Evolutionary conservation across 1,284 basidiomycete genomes (phyloP).

Genomic region (Moniliophthora roreri): DNA sequence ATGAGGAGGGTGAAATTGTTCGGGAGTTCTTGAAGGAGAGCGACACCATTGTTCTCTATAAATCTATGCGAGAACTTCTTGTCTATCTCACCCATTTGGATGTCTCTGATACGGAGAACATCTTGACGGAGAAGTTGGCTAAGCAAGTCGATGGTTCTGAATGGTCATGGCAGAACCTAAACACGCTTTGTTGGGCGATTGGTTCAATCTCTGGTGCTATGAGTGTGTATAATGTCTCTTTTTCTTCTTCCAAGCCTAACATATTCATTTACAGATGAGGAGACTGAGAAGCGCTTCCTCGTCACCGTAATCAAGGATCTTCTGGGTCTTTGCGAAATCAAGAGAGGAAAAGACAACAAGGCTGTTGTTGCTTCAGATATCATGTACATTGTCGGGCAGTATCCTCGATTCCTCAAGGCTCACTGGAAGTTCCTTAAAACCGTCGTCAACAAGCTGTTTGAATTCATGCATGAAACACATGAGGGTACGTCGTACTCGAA

Average conservation of each 20-base stretch:
- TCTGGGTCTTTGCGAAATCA: constrained; percentile 95
- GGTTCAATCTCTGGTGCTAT: constrained; percentile 99
- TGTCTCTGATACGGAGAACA: constrained; percentile 94
- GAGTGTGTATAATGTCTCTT: constrained; percentile 61
- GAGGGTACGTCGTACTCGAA: constrained; percentile 61
- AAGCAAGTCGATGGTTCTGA: constrained; percentile 98
- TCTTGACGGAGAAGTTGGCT: constrained; percentile 94
- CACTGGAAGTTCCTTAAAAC: constrained; percentile 99
- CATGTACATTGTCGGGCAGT: constrained; percentile 99
- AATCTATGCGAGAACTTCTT: constrained; percentile 97
- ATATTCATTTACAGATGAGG: constrained; percentile 68
- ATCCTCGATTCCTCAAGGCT: constrained; percentile 98
- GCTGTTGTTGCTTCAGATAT: constrained; percentile 99
- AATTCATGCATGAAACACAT: constrained; percentile 99
- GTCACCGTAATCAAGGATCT: constrained; percentile 99
- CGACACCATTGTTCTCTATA: constrained; percentile 99
- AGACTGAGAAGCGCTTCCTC: constrained; percentile 98
- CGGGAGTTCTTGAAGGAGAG: constrained; percentile 99
- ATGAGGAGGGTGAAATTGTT: constrained; percentile 99
- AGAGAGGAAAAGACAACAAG: constrained; percentile 99
- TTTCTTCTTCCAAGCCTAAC: constrained; percentile 4
- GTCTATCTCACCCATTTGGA: constrained; percentile 98
- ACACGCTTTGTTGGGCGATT: constrained; percentile 99
- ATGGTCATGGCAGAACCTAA: constrained; percentile 99
- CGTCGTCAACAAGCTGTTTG: constrained; percentile 99